Conservation (phyloP, 257 asterid genomes). For the Euphrasia confusa region DNA sequence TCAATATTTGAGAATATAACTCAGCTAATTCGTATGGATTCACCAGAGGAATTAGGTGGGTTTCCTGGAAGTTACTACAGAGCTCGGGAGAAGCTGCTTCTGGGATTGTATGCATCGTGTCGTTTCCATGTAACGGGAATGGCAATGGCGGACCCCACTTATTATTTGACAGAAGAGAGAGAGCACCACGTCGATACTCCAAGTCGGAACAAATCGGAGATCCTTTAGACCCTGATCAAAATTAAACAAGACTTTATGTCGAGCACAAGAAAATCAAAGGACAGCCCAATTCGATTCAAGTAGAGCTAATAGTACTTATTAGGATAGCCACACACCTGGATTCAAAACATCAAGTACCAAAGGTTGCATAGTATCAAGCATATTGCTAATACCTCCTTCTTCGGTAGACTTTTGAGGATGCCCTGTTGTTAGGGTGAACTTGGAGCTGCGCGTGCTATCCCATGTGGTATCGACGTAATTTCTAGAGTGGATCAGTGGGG, state of each 20-base stretch:
- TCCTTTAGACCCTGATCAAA: constrained; percentile 45
- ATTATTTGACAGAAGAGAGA: constrained; percentile 93
- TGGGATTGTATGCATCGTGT: not conserved
- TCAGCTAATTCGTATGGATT: not conserved
- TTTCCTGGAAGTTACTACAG: not conserved
- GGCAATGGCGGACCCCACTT: not conserved
- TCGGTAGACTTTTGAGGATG: constrained; percentile 36
- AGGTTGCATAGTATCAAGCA: constrained; percentile 36
- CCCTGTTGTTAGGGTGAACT: constrained; percentile 58
- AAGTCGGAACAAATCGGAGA: constrained; percentile 35
- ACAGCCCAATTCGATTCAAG: not conserved
- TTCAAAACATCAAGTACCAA: constrained; percentile 32
- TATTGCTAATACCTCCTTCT: constrained; percentile 28
- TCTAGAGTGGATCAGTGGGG: constrained; percentile 31
- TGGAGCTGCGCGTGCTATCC: constrained; percentile 47
- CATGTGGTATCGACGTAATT: constrained; percentile 35
- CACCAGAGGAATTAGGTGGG: not conserved
- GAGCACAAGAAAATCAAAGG: not conserved
- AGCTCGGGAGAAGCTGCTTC: not conserved
- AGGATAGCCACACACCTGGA: constrained; percentile 46
- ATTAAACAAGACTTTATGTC: not conserved
- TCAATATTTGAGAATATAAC: not conserved
- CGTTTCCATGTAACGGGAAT: not conserved
- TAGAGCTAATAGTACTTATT: not conserved
- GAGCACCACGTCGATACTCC: no score